Evolutionary conservation across 306 rosid genomes (phyloP), one percentile per base, ranked within the genome.

Genomic region (Cicer judaicum): DNA sequence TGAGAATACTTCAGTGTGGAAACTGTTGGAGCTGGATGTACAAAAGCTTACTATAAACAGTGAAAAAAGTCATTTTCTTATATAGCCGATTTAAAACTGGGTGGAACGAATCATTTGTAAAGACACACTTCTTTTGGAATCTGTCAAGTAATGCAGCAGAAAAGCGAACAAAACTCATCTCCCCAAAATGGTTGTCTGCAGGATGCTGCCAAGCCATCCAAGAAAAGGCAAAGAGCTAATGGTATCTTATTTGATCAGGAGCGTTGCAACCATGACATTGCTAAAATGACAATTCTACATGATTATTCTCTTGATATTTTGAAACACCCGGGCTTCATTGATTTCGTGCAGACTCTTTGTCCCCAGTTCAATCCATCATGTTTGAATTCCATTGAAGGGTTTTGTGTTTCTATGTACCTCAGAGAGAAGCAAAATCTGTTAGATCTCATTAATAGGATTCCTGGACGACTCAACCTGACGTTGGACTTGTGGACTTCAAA

Each of bases 51-150:
- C 81, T 91, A 94, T 76, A 91, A 91, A 38, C 96, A 85, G 64
- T 91, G 97, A 87, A 87, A 79, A 11, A 91, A 86, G 61, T 84
- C 93, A 12, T 93, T 89, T 86, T 85, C 96, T 53, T 93, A 93
- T 79, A 87, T 93, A 43, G 87, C 84, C 55, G 90, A 92, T 48
- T 85, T 90, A 71, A 93, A 88, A 88, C 62, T 89, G 68, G 83
- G 91, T 16, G 97, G 98, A 70, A 93, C 98, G 36, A 93, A 96
- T 83, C 93, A 93, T 79, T 83, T 91, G 54, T 91, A 91, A 59
- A 88, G 93, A 47, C 97, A 91, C 76, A 93, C 91, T 73, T 61
- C 88, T 68, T 43, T 85, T 76, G 96, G 94, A 44, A 87, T 86
- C 47, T 93, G 98, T 81, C 94, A 89, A 63, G 94, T 78, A 8